Evolutionary conservation across 176 grass and related monocot genomes (phyloP), one percentile per base, ranked within the genome.

Genomic region (Carex scoparia): DNA sequence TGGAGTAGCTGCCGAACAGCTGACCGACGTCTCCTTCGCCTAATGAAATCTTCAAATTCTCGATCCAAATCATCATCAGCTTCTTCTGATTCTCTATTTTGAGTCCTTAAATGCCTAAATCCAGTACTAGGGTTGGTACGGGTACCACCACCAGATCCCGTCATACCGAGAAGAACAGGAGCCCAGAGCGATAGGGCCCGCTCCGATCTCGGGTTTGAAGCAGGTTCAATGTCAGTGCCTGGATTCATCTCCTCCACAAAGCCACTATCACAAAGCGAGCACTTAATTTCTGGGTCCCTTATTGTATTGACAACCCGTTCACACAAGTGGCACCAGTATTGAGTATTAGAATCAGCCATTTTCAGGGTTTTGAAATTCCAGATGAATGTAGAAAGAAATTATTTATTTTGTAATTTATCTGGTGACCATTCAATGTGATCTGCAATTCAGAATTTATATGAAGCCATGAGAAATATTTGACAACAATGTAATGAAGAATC

Each of bases 271-370:
- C 97, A 96, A 60, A 92, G 23, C 13, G 93, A 86, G 59, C 97
- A 99, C 82, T 92, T 96, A 56, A 86, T 84, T 85, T 92, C 90
- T 11, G 84, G 85, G 32, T 81, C 90, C 87, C 90, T 92, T 56
- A 84, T 89, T 16, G 87, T 83, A 61, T 89, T 83, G 6, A 92
- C 87, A 35, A 85, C 23, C 57, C 77, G 90, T 61, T 84, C 84
- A 75, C 97, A 99, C 40, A 12, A 84, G 92, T 99, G 72, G 90
- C 97, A 96, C 91, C 91, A 99, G 55, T 94, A 99, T 53, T 84
- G 91, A 85, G 88, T 80, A 58, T 18, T 61, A 38, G 77, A 66
- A 66, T 65, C 37, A 0, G 81, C 59, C 81, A 83, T 83, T 68
- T 83, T 55, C 31, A 35, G 27, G 12, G 7, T 14, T 83, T 55